phyloP scores from a whole-genome alignment of 1,284 basidiomycete genomes.

The Waitea zeae region DNA sequence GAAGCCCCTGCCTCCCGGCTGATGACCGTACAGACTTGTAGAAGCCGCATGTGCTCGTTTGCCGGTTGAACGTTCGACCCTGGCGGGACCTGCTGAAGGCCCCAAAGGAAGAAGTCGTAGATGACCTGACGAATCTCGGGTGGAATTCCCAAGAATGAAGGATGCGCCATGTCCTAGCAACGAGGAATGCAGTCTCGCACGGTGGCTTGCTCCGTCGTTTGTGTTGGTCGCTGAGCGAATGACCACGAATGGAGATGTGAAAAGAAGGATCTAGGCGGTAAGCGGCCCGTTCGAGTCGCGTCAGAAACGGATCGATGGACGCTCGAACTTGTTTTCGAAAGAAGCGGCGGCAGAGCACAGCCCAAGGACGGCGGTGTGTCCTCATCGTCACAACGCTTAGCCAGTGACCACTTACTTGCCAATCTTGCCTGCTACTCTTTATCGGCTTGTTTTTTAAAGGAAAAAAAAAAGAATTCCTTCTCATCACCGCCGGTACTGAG shows the following conservation, averaged over 20 bases:
- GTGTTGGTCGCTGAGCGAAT: neutral
- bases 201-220: neutral
- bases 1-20: constrained; percentile 13
- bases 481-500: no score
- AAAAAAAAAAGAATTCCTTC: no score
- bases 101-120: constrained; percentile 15
- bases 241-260: neutral
- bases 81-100: constrained; percentile 12
- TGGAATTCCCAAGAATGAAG: constrained; percentile 15
- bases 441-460: no score
- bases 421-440: no score
- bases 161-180: neutral
- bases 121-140: constrained; percentile 19
- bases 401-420: no score
- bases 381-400: no score
- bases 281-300: neutral
- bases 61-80: constrained; percentile 19
- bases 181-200: neutral
- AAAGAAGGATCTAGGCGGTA: neutral
- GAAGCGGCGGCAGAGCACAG: no score
- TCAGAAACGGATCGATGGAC: no score
- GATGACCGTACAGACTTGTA: constrained; percentile 16
- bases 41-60: constrained; percentile 17
- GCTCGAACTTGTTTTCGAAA: no score
- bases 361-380: no score